phyloP scores from a whole-genome alignment of 2,329 filamentous ascomycete genomes.

The Teratosphaeria gauchensis region DNA sequence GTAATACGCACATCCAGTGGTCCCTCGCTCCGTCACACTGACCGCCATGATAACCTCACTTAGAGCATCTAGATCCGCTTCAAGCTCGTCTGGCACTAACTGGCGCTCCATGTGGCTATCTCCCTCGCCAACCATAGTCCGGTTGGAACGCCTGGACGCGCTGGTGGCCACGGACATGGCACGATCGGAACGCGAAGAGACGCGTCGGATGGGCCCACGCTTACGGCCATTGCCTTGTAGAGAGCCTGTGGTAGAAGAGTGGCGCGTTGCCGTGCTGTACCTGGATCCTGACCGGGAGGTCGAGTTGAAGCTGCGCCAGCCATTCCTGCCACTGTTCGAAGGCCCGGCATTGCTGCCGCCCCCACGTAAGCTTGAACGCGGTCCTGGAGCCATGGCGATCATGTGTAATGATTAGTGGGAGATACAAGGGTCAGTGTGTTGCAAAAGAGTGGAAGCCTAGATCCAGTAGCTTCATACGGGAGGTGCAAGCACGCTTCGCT shows the following conservation, averaged over 20 bases:
- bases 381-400: slow-evolving; percentile 6
- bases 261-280: slow-evolving; percentile 6
- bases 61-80: slow-evolving; percentile 35
- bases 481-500: background rate
- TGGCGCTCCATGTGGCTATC: slow-evolving; percentile 7
- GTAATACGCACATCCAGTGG: slow-evolving; percentile 79
- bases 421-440: background rate
- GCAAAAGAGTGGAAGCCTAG: background rate
- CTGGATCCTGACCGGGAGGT: slow-evolving; percentile 7
- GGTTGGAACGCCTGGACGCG: slow-evolving; percentile 3
- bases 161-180: slow-evolving; percentile 4
- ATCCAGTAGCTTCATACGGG: background rate
- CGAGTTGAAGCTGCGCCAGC: background rate
- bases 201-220: background rate
- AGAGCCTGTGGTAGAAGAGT: slow-evolving; percentile 1
- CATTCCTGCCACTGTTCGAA: slow-evolving; percentile 1
- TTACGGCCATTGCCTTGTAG: slow-evolving; percentile 1
- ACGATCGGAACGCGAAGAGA: slow-evolving; percentile 3
- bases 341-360: slow-evolving; percentile 1
- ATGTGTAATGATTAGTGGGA: background rate
- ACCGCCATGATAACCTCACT: slow-evolving; percentile 72
- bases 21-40: slow-evolving; percentile 59
- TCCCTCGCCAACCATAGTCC: slow-evolving; percentile 6
- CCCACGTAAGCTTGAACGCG: slow-evolving; percentile 3
- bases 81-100: slow-evolving; percentile 6